Base-by-base conservation (phyloP, 2,329 filamentous ascomycete species). In the Pseudogymnoascus sp. region DNA sequence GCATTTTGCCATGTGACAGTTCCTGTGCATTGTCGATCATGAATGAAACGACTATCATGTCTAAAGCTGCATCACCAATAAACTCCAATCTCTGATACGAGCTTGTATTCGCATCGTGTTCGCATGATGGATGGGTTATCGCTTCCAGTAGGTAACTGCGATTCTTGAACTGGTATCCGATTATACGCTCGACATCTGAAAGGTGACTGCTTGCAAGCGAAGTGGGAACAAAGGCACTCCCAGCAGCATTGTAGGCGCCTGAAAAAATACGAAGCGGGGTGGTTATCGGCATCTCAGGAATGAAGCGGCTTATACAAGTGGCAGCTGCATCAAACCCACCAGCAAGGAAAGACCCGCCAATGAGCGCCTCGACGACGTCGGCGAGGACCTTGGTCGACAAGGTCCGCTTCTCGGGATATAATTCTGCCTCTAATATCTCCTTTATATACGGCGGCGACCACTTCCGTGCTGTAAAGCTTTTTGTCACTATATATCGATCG, bases 31-130 rank as follows among this genome's bases (percentile, higher is more conserved):
- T 70, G 0, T 76, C 75, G 1, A 71, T 66, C 5, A 93, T 75
- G n/a, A 76, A 79, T 0, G 76, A 78, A 6, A 90, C 85, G 58
- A 97, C 78, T 62, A 96, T 78, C 67, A 86, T 82, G 73, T 97
- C 93, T 0, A 97, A 83, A 2, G 97, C 79, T 0, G 91, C 84
- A 68, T 97, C 93, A 0, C 93, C 93, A 0, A 97, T 77, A 69
- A 94, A 96, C 70, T 97, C 93, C 0, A 97, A 81, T 0, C 92
- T 84, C 67, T 97, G 89, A 10, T 85, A 80, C 21, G 75, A 79
- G 2, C 78, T 78, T 4, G 80, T 77, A 13, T 76, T 74, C 31
- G 77, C 78, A 59, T 79, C 80, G 4, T 72, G 62, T 44, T 71
- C 74, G 68, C 71, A 79, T 0, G 90, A 92, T 0, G 84, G 78